phyloP scores from a whole-genome alignment of 768 basidiomycete genomes.

The Lentinula guzmanii region DNA sequence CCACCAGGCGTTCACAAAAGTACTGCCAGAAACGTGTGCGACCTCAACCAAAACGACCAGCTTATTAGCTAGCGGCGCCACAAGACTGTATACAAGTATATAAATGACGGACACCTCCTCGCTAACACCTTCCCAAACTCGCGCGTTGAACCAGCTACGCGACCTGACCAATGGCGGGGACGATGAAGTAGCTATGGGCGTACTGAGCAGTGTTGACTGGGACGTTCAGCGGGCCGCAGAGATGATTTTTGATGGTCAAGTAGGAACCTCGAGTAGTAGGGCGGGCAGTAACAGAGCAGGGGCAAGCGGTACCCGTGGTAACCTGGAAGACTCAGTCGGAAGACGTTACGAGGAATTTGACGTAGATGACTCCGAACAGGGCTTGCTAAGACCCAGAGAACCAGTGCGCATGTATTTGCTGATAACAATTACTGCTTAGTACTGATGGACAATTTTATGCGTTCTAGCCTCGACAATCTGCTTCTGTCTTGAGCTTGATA shows the following conservation, averaged over 20 bases:
- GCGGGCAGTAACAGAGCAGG: slow-evolving; percentile 9
- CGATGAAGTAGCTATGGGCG: slow-evolving; percentile 51
- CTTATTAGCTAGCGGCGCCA: too few species aligned
- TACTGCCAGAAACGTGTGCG: too few species aligned
- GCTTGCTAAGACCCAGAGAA: slow-evolving; percentile 8
- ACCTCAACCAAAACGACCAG: neutral
- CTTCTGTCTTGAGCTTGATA: slow-evolving; percentile 37
- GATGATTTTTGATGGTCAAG: slow-evolving; percentile 42
- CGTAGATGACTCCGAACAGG: slow-evolving; percentile 47
- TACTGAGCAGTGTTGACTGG: slow-evolving; percentile 63
- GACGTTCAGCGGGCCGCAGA: slow-evolving; percentile 66
- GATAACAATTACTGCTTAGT: neutral
- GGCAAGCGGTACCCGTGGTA: neutral
- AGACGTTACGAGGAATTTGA: slow-evolving; percentile 33
- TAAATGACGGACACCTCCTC: neutral
- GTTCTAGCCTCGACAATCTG: slow-evolving; percentile 5
- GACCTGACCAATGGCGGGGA: slow-evolving; percentile 57
- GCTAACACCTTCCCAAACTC: slow-evolving; percentile 17
- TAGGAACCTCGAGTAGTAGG: slow-evolving; percentile 7
- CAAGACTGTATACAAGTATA: too few species aligned
- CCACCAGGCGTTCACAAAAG: too few species aligned
- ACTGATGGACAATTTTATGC: slow-evolving; percentile 12
- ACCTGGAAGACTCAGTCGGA: neutral
- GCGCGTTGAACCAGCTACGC: slow-evolving; percentile 40
- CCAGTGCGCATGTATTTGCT: slow-evolving; percentile 5